phyloP scores from a whole-genome alignment of 2,329 filamentous ascomycete species.

The Penicillium sp. region DNA sequence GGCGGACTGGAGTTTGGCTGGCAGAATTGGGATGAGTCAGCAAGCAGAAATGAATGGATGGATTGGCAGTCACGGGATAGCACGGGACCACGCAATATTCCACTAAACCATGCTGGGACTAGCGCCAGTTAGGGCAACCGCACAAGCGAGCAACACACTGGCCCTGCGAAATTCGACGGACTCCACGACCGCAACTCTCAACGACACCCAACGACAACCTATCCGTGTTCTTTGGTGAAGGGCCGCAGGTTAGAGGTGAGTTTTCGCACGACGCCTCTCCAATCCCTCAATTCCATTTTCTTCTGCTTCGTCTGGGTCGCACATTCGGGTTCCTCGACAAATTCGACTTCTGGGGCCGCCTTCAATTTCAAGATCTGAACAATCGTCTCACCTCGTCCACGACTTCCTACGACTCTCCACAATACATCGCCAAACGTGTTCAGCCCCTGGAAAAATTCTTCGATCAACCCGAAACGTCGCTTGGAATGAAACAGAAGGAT shows the following conservation, averaged over 20 bases:
- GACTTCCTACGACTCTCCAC: conserved; percentile 13
- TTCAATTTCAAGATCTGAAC: conserved; percentile 15
- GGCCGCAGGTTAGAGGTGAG: conserved; percentile 50
- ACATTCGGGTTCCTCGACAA: conserved; percentile 19
- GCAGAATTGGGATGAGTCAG: conserved; percentile 18
- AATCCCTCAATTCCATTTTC: conserved; percentile 25
- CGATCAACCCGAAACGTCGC: conserved; percentile 9
- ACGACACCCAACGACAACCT: conserved; percentile 45
- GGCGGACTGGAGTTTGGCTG: not conserved
- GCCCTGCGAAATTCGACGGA: conserved; percentile 46
- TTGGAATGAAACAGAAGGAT: conserved; percentile 26
- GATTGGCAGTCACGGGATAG: conserved; percentile 26
- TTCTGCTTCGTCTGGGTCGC: conserved; percentile 31
- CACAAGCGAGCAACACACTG: conserved; percentile 48
- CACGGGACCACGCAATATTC: not conserved
- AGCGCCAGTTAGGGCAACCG: conserved; percentile 46
- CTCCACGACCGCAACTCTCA: conserved; percentile 43
- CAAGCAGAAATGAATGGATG: too few species aligned
- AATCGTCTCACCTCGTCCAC: conserved; percentile 10
- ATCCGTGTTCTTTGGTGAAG: conserved; percentile 48
- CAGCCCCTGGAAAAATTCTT: conserved; percentile 3
- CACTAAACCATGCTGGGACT: conserved; percentile 29
- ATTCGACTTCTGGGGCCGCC: conserved; percentile 9
- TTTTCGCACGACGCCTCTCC: conserved; percentile 24
- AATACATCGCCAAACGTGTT: conserved; percentile 9